A percentile compares a stretch with the other conserved stretches of the same genome.
These are phyloP conservation scores for Candida boidinii DNA, from an alignment of 805 yeast species.

Conservation along the genomic window DNA sequence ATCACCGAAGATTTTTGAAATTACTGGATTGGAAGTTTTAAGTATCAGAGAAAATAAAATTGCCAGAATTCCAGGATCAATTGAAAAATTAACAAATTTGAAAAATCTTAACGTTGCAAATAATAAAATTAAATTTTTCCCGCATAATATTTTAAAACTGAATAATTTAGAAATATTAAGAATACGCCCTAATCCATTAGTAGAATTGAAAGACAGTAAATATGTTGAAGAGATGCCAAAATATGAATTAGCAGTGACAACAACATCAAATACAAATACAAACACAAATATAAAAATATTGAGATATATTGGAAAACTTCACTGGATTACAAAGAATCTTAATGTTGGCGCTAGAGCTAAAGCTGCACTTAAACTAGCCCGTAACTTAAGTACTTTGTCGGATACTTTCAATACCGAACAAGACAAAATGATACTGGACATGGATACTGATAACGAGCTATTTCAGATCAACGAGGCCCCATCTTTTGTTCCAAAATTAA, in stretches of 20 bases:
- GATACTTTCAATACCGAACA: conserved; percentile 11
- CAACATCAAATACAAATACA: conserved; percentile 1
- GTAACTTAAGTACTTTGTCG: conserved; percentile 20
- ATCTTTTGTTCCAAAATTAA: conserved; percentile 34
- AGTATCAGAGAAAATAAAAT: conserved; percentile 43
- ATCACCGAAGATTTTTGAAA: conserved; percentile 42
- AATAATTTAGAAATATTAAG: conserved; percentile 33
- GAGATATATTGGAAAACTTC: conserved; percentile 17
- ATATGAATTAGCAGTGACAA: conserved; percentile 15
- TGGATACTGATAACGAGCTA: conserved; percentile 9
- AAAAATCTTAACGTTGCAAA: conserved; percentile 44
- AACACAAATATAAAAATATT: conserved; percentile 4
- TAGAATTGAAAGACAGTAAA: conserved; percentile 13
- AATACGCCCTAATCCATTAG: conserved; percentile 47
- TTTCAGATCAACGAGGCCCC: conserved; percentile 7
- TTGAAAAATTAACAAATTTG: conserved; percentile 30
- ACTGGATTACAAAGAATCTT: conserved; percentile 19
- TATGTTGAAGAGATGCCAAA: conserved; percentile 12
- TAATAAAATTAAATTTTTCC: conserved; percentile 42
- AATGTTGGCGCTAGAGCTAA: conserved; percentile 14
- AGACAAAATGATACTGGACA: conserved; percentile 12
- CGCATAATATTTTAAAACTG: conserved; percentile 43
- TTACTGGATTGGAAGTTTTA: conserved; percentile 40
- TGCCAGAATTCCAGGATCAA: conserved; percentile 38
- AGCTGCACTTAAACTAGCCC: conserved; percentile 16